phyloP scores from a whole-genome alignment of 2,329 filamentous ascomycete genomes.

The Fusarium sp. region DNA sequence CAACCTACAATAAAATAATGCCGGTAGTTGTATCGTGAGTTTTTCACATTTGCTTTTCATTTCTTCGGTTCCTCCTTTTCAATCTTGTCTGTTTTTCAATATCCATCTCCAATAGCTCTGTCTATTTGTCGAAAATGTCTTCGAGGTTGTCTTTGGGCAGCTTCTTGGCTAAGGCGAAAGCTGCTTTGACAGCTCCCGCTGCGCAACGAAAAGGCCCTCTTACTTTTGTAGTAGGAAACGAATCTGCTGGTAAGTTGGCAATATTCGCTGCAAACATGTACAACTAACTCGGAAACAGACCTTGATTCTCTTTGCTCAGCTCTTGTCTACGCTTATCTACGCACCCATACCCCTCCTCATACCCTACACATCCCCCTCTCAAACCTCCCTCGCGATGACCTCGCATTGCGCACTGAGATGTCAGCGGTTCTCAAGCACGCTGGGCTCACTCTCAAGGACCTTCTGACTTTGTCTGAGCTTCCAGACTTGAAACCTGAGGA shows the following conservation, averaged over 20 bases:
- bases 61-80: not conserved
- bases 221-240: constrained; percentile 76
- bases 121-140: constrained; percentile 45
- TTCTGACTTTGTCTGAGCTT: constrained; percentile 74
- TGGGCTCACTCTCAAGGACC: constrained; percentile 70
- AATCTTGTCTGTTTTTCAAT: not conserved
- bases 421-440: constrained; percentile 74
- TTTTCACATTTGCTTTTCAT: not conserved
- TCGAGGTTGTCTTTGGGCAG: constrained; percentile 59
- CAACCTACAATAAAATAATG: constrained; percentile 33
- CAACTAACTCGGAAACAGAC: constrained; percentile 62
- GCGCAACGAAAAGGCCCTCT: constrained; percentile 64
- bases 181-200: constrained; percentile 61
- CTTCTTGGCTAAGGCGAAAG: constrained; percentile 67
- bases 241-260: constrained; percentile 71
- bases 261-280: too few relatives aligned
- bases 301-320: constrained; percentile 86
- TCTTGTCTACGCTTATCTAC: constrained; percentile 81
- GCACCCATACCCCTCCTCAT: constrained; percentile 69
- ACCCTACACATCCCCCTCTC: constrained; percentile 79
- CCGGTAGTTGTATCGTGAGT: constrained; percentile 18
- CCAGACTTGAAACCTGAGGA: constrained; percentile 66
- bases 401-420: constrained; percentile 81
- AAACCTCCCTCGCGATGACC: constrained; percentile 77
- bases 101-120: not conserved